Percentiles rank a stretch among this genome's conserved stretches.
These are phyloP conservation scores for Ophiostoma fasciatum DNA, from an alignment of 2,329 filamentous ascomycete genomes.

Conservation along the genomic window DNA sequence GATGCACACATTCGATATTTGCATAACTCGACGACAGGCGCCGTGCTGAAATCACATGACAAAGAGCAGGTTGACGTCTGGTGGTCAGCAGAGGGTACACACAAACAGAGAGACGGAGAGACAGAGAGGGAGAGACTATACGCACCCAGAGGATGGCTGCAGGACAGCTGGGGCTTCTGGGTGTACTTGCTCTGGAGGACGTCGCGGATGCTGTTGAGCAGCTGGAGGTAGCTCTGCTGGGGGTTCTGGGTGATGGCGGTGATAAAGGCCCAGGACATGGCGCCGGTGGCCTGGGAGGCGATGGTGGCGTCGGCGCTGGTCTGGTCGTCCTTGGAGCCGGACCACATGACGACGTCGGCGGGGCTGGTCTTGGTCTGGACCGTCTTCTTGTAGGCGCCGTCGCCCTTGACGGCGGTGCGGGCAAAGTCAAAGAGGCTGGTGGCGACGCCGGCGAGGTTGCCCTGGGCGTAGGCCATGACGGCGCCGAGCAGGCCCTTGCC, in stretches of 20 bases:
- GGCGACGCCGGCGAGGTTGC: slow-evolving; percentile 72
- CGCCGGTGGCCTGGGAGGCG: slow-evolving; percentile 77
- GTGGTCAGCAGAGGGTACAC: neutral
- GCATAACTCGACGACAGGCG: no score
- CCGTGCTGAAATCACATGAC: no score
- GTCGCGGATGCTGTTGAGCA: slow-evolving; percentile 92
- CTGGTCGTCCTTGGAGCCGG: slow-evolving; percentile 90
- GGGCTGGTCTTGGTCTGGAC: slow-evolving; percentile 83
- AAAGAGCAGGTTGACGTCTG: slow-evolving; percentile 10
- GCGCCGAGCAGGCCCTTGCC: slow-evolving; percentile 47
- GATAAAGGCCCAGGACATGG: slow-evolving; percentile 98
- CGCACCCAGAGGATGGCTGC: slow-evolving; percentile 86
- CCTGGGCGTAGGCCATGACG: slow-evolving; percentile 44
- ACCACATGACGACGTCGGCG: slow-evolving; percentile 96
- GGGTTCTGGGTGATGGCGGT: slow-evolving; percentile 87
- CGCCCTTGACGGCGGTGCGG: slow-evolving; percentile 52
- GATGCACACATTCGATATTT: no score
- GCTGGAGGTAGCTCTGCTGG: slow-evolving; percentile 92
- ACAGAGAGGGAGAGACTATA: neutral
- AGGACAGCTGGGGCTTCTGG: slow-evolving; percentile 93
- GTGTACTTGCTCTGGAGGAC: slow-evolving; percentile 76
- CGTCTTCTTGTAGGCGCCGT: slow-evolving; percentile 68
- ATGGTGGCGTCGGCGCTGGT: slow-evolving; percentile 94
- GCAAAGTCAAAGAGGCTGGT: slow-evolving; percentile 60
- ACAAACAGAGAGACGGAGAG: neutral